Base-by-base conservation (phyloP, 441 rosid genomes). In the Pelargonium cotyledonis region DNA sequence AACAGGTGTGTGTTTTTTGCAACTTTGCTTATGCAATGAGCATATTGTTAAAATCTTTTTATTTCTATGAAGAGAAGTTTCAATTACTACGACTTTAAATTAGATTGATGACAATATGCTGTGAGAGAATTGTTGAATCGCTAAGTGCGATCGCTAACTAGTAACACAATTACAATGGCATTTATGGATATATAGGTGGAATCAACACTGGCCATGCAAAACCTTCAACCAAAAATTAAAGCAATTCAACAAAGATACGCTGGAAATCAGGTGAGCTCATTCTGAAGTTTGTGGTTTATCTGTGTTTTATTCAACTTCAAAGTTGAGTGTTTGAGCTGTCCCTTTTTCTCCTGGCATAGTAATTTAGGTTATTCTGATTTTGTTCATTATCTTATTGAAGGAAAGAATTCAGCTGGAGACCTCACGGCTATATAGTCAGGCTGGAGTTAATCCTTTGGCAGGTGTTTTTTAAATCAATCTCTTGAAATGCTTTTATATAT, bases 391-490 rank as follows among this genome's bases (percentile, higher is more conserved):
- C 41, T 12, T 9, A 55, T 77, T 69, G 11, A 74, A 94, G 99
- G 97, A 94, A 75, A 91, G 96, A 79, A 89, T 94, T 79, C 97
- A 91, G 70, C 85, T 91, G 2, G 96, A 91, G 84, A 94, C 97
- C 31, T 89, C 99, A 4, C 90, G 97, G 6, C 75, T 94, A 55
- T 91, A 94, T 72, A 83, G 60, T 81, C 95, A 91, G 81, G 99
- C 97, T 70, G 99, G 99, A 70, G 96, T 94, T 58, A 91, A 94
- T 87, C 99, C 99, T 16, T 80, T 91, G 53, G 99, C 99, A 86
- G 99, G 99, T 94, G 82, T 26, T 18, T 66, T 40, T 61, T 35
- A 16, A 35, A 18, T 47, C 57, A 38, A 74, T 21, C 7, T n/a
- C 60, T n/a, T 63, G 9, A 19, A 57, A 51, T 65, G 18, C 70